Conservation (phyloP, 495 filamentous ascomycete genomes). For the Cryomyces antarcticus region DNA sequence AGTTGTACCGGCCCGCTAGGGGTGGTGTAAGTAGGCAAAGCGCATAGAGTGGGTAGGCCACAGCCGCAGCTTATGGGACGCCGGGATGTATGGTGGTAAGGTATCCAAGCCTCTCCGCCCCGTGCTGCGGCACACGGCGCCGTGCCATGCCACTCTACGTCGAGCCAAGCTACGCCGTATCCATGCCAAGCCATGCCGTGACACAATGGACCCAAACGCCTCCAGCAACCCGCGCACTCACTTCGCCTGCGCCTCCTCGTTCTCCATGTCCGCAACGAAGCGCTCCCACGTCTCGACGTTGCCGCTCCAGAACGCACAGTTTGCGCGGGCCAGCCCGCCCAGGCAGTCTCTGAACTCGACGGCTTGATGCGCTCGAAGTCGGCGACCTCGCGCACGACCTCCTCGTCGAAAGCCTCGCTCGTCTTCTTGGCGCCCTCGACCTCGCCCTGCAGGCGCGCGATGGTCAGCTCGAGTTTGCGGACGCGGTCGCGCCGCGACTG, state of each 20-base stretch:
- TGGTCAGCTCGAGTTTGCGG: slow-evolving; percentile 75
- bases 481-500: slow-evolving; percentile 67
- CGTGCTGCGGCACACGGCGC: too few species aligned
- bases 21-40: too few species aligned
- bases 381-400: slow-evolving; percentile 74
- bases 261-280: slow-evolving; percentile 78
- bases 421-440: slow-evolving; percentile 69
- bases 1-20: too few species aligned
- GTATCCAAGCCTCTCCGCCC: too few species aligned
- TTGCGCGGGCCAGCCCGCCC: slow-evolving; percentile 59
- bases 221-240: too few species aligned
- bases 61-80: too few species aligned
- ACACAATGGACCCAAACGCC: too few species aligned
- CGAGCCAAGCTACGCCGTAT: too few species aligned
- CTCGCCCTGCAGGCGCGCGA: slow-evolving; percentile 72
- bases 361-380: slow-evolving; percentile 95
- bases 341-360: slow-evolving; percentile 79
- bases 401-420: slow-evolving; percentile 78
- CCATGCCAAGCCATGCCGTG: too few species aligned
- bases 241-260: slow-evolving; percentile 22
- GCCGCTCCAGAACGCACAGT: slow-evolving; percentile 68
- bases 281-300: slow-evolving; percentile 73
- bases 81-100: too few species aligned
- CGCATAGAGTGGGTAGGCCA: too few species aligned
- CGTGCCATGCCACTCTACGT: too few species aligned